phyloP scores from a whole-genome alignment of 352 stramenopile genomes.

The Globisporangium okanoganense region DNA sequence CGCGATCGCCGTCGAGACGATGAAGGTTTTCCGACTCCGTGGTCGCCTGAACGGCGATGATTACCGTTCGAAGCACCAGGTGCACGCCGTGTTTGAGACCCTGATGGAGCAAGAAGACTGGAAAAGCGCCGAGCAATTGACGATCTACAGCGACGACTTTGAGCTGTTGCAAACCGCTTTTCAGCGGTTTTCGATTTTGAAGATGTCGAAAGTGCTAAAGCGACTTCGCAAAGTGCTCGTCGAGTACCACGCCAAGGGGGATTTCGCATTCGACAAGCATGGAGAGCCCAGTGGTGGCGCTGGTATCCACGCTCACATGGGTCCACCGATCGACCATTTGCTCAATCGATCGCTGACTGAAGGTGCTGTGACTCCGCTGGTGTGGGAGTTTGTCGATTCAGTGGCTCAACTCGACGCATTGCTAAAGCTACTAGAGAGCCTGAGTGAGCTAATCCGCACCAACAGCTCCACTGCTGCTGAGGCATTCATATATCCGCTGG shows the following conservation, averaged over 20 bases:
- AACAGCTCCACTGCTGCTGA: background rate
- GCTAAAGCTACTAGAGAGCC: conserved; percentile 17
- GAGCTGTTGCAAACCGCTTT: conserved; percentile 28
- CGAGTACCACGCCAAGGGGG: background rate
- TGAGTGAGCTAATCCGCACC: background rate
- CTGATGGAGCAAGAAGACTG: conserved; percentile 43
- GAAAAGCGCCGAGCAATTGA: conserved; percentile 41
- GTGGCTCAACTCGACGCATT: conserved; percentile 18
- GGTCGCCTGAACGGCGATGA: background rate
- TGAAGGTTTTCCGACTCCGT: conserved; percentile 31
- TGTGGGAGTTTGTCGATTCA: conserved; percentile 34
- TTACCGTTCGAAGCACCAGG: background rate
- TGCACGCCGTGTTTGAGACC: conserved; percentile 19
- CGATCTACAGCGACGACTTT: conserved; percentile 16
- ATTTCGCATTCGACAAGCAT: background rate
- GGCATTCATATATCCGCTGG: conserved; percentile 3
- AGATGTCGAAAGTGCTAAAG: conserved; percentile 58
- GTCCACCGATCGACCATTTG: conserved; percentile 20
- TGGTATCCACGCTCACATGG: background rate
- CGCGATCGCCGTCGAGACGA: conserved; percentile 41
- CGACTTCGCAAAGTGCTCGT: conserved; percentile 30
- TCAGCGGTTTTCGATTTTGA: conserved; percentile 25
- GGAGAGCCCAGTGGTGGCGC: background rate
- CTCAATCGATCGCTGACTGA: conserved; percentile 18
- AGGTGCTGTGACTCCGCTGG: conserved; percentile 4